Evolutionary conservation across 2,329 filamentous ascomycete species (phyloP), one percentile per base, ranked within the genome.

Genomic region (Erysiphe neolycopersici): DNA sequence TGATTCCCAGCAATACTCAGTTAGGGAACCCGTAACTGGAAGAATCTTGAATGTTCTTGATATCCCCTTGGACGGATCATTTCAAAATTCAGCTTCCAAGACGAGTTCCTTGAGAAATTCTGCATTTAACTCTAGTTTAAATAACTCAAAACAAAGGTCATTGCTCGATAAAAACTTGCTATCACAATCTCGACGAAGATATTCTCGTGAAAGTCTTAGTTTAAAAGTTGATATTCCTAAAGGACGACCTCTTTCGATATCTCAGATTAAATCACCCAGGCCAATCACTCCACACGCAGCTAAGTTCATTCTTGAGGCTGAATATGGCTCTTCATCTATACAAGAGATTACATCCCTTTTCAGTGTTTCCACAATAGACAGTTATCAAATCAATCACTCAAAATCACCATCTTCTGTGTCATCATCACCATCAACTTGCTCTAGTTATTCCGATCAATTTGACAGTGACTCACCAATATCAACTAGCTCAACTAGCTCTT

Each of bases 1-100:
- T 71, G 89, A 95, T 66, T 85, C 87, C 53, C 81, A 80, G 61
- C 77, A 84, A 60, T 68, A 79, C 57, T 87, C 79, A 59, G 91
- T 81, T 58, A 78, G 80, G 52, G 89, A 98, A 69, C 85, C 87
- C 59, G 95, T 85, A 61, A 95, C 89, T 45, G 83, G 85, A 65
- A 87, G 89, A 61, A 83, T 85, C 63, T 72, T 98, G 55, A 98
- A 98, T 73, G 82, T 93, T 64, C 82, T 98, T 62, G 85, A 95
- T 61, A 81, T 93, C 48, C 80, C 84, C 44, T 49, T 51, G 31
- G 60, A 60, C 60, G 70, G 67, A 17, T n/a, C 58, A 65, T 64
- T 47, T 61, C 57, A 48, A 62, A 60, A 51, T 61, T 26, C 57
- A 45, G 61, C 59, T 40, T 62, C 61, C 47, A 62, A 60, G 41